Evolutionary conservation across 495 filamentous ascomycete genomes (phyloP).

Genomic region (Aspergillus affinis): DNA sequence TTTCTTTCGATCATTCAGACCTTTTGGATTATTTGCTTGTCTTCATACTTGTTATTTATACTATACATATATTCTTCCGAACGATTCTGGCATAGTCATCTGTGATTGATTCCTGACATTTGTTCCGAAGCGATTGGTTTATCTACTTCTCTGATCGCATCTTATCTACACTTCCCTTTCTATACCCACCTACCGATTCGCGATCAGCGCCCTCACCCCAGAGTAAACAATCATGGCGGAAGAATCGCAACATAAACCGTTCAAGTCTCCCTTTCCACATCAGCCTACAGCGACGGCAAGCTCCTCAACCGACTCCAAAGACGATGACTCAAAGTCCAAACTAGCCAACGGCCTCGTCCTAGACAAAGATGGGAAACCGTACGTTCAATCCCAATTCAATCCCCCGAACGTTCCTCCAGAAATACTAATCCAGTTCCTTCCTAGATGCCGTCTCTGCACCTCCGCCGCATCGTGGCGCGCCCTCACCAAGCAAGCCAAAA

Average conservation of each 20-base stretch:
- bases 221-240: constrained; percentile 2
- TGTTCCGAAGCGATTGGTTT: neutral
- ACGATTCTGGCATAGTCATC: neutral
- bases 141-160: neutral
- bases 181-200: neutral
- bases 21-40: neutral
- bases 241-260: constrained; percentile 10
- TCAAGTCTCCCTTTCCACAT: constrained; percentile 24
- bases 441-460: constrained; percentile 86
- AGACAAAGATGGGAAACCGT: constrained; percentile 96
- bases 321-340: constrained; percentile 33
- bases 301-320: constrained; percentile 24
- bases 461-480: constrained; percentile 68
- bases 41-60: neutral
- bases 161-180: neutral
- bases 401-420: neutral
- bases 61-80: neutral
- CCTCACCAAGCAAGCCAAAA: constrained; percentile 59
- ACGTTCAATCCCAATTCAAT: constrained; percentile 34
- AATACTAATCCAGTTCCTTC: constrained; percentile 18
- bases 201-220: neutral
- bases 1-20: neutral
- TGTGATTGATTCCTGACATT: neutral
- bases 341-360: constrained; percentile 80
- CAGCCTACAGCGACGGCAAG: constrained; percentile 18